Conservation (phyloP, 2,329 filamentous ascomycete genomes). For the Bipolaris sorokiniana region DNA sequence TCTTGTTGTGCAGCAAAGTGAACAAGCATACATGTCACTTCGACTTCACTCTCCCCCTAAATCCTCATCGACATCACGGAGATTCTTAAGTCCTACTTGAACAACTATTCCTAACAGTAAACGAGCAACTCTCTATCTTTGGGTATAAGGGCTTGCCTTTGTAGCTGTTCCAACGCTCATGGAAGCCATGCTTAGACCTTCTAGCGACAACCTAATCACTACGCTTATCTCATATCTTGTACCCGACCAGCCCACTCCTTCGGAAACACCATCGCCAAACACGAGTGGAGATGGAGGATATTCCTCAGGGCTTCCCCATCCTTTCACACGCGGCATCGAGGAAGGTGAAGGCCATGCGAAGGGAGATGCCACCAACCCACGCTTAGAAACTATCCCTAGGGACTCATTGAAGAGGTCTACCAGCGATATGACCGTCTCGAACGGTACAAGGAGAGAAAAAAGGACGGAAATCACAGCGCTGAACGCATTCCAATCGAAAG, state of each 20-base stretch:
- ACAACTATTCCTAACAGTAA: conserved; percentile 1
- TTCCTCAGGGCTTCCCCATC: not conserved
- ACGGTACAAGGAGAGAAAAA: not conserved
- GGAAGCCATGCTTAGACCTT: conserved; percentile 1
- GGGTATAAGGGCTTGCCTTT: not conserved
- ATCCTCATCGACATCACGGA: not conserved
- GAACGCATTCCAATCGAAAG: conserved; percentile 2
- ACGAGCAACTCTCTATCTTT: not conserved
- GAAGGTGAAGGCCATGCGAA: not conserved
- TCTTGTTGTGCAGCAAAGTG: not conserved
- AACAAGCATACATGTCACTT: not conserved
- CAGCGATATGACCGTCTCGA: conserved; percentile 3
- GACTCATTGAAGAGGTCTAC: conserved; percentile 3
- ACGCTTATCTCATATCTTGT: conserved; percentile 12
- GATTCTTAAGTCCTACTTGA: not conserved
- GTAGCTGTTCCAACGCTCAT: not conserved
- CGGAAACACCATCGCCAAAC: not conserved
- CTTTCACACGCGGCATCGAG: not conserved
- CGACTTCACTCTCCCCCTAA: not conserved
- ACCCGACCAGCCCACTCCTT: not conserved
- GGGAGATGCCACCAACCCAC: not conserved
- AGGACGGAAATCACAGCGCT: not conserved
- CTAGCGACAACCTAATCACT: conserved; percentile 9
- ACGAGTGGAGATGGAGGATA: not conserved
- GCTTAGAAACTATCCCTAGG: not conserved